Conservation (phyloP, 169 alveolate species). For the Ophryocystis elektroscirrha region DNA sequence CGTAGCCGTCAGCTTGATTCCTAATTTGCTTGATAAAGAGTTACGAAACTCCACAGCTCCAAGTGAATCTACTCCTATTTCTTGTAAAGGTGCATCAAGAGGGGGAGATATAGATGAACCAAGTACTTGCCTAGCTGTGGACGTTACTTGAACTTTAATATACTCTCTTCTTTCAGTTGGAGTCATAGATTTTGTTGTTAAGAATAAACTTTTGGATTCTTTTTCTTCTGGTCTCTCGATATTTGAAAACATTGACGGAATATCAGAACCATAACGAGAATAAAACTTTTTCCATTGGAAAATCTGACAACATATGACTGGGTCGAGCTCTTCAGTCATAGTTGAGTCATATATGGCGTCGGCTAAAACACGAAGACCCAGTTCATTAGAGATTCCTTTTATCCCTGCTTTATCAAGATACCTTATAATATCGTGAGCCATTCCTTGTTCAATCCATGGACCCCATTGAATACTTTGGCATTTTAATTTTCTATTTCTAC, state of each 20-base stretch:
- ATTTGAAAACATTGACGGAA: slow-evolving; percentile 3
- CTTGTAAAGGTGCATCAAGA: slow-evolving; percentile 26
- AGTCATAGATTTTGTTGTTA: slow-evolving; percentile 1
- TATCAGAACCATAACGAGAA: neutral
- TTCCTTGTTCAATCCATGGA: slow-evolving; percentile 34
- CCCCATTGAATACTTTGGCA: slow-evolving; percentile 43
- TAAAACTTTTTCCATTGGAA: neutral
- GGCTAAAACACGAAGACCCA: slow-evolving; percentile 26
- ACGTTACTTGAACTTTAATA: slow-evolving; percentile 3
- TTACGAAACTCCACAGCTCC: slow-evolving; percentile 48
- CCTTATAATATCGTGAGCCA: slow-evolving; percentile 18
- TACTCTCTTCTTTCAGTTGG: slow-evolving; percentile 12
- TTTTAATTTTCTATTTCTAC: slow-evolving; percentile 24
- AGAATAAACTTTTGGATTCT: neutral
- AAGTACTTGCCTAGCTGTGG: slow-evolving; percentile 15
- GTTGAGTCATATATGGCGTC: slow-evolving; percentile 1
- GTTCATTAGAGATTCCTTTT: slow-evolving; percentile 31
- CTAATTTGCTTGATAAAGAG: slow-evolving; percentile 25
- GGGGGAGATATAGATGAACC: slow-evolving; percentile 11
- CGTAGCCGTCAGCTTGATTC: slow-evolving; percentile 24
- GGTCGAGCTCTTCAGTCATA: neutral
- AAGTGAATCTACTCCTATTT: slow-evolving; percentile 44
- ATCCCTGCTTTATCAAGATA: slow-evolving; percentile 31
- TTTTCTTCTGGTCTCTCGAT: neutral
- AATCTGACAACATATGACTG: neutral